Base-by-base conservation (phyloP, 2,329 filamentous ascomycete species). In the Pestalotiopsis sp. region DNA sequence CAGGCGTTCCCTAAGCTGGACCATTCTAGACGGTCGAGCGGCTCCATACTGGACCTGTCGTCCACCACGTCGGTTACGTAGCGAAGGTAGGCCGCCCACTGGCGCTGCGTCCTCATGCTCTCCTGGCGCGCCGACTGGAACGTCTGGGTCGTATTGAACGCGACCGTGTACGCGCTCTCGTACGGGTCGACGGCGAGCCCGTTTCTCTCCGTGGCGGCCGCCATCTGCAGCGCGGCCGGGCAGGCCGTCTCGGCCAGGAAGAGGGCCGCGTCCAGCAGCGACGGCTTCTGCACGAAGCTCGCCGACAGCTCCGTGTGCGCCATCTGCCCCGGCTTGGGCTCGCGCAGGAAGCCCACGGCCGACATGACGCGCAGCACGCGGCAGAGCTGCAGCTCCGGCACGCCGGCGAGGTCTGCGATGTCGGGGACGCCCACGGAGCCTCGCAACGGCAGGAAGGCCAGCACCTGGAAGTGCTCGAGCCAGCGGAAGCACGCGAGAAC, bases 401-500 rank as follows among this genome's bases (percentile, higher is more conserved):
- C 80, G 20, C 75, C 76, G 2, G 78, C 70, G 3, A 85, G 71
- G 17, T 83, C 79, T 4, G 83, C 82, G 1, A 85, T 70, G 63
- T 85, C 84, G 45, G 78, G 75, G 61, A 78, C 71, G 1, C 76
- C 70, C 9, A 83, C 77, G 56, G 72, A 80, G 25, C 75, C 79
- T 4, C 61, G 66, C 1, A 81, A 72, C 0, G 83, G 84, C n/a
- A 86, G 81, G 70, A 76, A 84, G 3, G 81, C 81, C 0, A 84
- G 77, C 4, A 85, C 74, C 65, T 84, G 82, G 68, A 82, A 82
- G 13, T 85, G 80, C 5, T 77, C 80, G 14, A 85, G 75, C 83
- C 82, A 85, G 69, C 78, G 77, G 6, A 84, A 68, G 62, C 81
- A 83, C 3, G 74, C 72, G 17, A 76, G 71, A 2, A 75, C 12